Base-by-base conservation (phyloP, 2,329 filamentous ascomycete genomes). In the Myriosclerotinia curreyana region DNA sequence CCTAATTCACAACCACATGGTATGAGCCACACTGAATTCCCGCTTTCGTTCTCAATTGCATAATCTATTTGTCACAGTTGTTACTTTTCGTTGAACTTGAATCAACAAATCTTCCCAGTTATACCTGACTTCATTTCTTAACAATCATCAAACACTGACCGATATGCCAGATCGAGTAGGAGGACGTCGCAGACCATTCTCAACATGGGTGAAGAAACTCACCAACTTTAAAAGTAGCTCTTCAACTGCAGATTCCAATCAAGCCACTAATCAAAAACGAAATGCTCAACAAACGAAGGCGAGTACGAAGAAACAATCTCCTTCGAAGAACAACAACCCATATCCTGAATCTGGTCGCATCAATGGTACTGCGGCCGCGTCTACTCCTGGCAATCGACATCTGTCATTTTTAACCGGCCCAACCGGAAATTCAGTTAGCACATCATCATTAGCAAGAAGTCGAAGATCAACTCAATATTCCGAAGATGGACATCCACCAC, bases 201-300 rank as follows among this genome's bases (percentile, higher is more conserved):
- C 93, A 54, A 91, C 88, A 70, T 96, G 94, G 90, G 92, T 99
- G 81, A 96, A 93, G 82, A 93, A 93, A 74, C 85, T 98, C 64
- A 88, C 92, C 67, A 94, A 89, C 75, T 88, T 96, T 78, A 97
- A 96, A 77, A 76, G 74, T 63, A 82, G 80, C 64, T 87, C 87
- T 5, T 89, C 87, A 40, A 85, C 83, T 68, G 82, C 86, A 66
- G 81, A 81, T 50, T 66, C 73, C 70, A 77, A 72, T 65, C 76
- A 74, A 72, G 77, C 74, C 68, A 76, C 72, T 66, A 72, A 75
- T 53, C 69, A 70, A 44, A 82, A 81, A 70, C 76, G 77, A 60
- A 77, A 77, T 67, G 71, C 72, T 60, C 70, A 74, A 49, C 75
- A 80, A 60, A 77, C 76, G 60, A 81, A 79, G 68, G 72, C 75